Percentiles rank a stretch among this genome's conserved stretches.
These are phyloP conservation scores for Akanthomyces dipterigenus DNA, from an alignment of 2,329 filamentous ascomycete species.

Conservation along the genomic window DNA sequence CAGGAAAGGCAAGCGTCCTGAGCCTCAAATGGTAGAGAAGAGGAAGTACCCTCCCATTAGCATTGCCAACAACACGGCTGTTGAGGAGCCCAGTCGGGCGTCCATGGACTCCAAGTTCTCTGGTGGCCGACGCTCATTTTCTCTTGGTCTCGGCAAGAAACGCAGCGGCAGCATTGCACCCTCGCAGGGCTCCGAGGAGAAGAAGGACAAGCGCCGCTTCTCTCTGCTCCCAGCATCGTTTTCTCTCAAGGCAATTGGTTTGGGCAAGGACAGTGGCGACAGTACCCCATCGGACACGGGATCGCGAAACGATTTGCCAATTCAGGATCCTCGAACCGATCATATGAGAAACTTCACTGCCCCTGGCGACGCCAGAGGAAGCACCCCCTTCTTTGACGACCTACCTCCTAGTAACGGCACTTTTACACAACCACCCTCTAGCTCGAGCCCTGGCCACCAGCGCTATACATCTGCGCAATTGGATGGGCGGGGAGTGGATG, in stretches of 20 bases:
- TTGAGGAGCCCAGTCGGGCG: slow-evolving; percentile 46
- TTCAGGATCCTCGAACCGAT: slow-evolving; percentile 36
- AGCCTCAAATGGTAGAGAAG: slow-evolving; percentile 54
- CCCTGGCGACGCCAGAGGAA: slow-evolving; percentile 29
- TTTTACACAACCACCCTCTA: slow-evolving; percentile 11
- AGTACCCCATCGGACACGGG: slow-evolving; percentile 38
- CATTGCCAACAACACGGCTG: slow-evolving; percentile 68
- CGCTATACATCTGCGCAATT: slow-evolving; percentile 35
- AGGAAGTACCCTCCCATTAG: slow-evolving; percentile 84
- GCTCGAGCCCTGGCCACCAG: slow-evolving; percentile 32
- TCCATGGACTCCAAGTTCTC: slow-evolving; percentile 65
- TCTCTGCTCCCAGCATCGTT: slow-evolving; percentile 62
- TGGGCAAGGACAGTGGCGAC: slow-evolving; percentile 48
- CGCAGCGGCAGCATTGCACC: slow-evolving; percentile 58
- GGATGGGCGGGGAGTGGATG: slow-evolving; percentile 33
- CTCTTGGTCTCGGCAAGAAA: slow-evolving; percentile 63
- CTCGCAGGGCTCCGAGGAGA: slow-evolving; percentile 51
- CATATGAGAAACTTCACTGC: slow-evolving; percentile 27
- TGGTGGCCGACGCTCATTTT: slow-evolving; percentile 56
- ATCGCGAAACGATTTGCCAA: slow-evolving; percentile 47
- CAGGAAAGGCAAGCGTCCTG: slow-evolving; percentile 43
- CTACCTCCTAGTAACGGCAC: slow-evolving; percentile 8
- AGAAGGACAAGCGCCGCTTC: slow-evolving; percentile 57
- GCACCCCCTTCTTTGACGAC: slow-evolving; percentile 34
- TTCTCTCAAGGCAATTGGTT: slow-evolving; percentile 57